Evolutionary conservation across 495 filamentous ascomycete genomes (phyloP).

Genomic region (Tuber microsphaerosporum): DNA sequence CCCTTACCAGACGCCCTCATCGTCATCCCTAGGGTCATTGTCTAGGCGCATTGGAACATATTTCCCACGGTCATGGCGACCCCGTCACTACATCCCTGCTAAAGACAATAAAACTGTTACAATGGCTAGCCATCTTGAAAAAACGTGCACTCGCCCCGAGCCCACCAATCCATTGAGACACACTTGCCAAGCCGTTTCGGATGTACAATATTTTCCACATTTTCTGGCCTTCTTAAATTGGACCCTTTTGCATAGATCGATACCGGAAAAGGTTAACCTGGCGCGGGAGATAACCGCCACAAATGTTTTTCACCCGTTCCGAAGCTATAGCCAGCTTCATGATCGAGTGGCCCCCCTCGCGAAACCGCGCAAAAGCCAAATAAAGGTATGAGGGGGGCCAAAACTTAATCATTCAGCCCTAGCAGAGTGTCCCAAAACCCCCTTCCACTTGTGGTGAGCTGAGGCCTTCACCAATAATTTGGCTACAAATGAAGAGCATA

Average conservation of each 20-base stretch:
- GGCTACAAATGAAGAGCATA: background rate
- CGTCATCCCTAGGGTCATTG: background rate
- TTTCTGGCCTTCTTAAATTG: background rate
- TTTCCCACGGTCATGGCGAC: background rate
- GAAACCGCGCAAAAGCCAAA: background rate
- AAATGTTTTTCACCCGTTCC: background rate
- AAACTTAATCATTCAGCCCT: background rate
- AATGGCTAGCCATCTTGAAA: background rate
- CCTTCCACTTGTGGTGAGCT: background rate
- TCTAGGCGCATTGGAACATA: background rate
- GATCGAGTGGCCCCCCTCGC: background rate
- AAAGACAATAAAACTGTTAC: background rate
- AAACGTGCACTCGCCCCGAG: background rate
- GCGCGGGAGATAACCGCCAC: slow-evolving; percentile 1
- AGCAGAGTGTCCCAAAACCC: background rate
- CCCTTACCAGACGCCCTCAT: background rate
- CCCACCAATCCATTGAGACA: background rate
- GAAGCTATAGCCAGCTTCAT: background rate
- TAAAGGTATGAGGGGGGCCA: background rate
- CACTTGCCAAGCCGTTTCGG: background rate
- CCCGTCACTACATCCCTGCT: background rate
- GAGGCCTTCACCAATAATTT: background rate
- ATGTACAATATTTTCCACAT: background rate
- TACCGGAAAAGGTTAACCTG: background rate
- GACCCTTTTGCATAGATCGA: background rate